Conservation (phyloP, 192 early-diverging fungal genomes). For the Podila minutissima region DNA sequence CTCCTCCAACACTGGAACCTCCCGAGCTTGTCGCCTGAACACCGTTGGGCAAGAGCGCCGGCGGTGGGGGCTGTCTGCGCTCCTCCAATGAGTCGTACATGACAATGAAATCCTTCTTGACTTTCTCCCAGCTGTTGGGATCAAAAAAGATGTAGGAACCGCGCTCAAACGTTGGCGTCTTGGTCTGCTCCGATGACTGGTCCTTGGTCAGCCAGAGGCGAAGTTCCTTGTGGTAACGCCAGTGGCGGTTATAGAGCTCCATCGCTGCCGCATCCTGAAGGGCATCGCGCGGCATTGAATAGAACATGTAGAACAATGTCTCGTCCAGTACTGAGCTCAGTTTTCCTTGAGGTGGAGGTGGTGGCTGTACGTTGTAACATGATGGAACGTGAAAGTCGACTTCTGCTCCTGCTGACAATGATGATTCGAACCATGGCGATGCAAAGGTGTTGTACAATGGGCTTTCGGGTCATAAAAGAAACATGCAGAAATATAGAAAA, state of each 20-base stretch:
- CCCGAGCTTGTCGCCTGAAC: neutral
- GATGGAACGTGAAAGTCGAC: conserved; percentile 87
- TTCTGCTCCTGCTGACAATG: conserved; percentile 73
- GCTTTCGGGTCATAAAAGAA: conserved; percentile 20
- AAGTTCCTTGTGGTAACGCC: conserved; percentile 97
- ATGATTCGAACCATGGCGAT: conserved; percentile 88
- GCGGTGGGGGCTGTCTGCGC: conserved; percentile 48
- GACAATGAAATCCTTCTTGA: conserved; percentile 90
- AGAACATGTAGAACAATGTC: conserved; percentile 98
- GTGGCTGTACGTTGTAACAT: conserved; percentile 83
- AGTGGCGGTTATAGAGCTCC: conserved; percentile 93
- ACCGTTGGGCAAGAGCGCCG: neutral
- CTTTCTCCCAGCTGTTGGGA: conserved; percentile 86
- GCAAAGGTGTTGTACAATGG: conserved; percentile 89
- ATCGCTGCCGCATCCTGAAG: conserved; percentile 93
- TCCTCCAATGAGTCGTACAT: conserved; percentile 93
- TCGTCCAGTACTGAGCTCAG: conserved; percentile 85
- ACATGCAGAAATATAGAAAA: neutral
- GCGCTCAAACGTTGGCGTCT: conserved; percentile 78
- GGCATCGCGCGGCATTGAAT: conserved; percentile 93
- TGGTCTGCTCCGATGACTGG: conserved; percentile 61
- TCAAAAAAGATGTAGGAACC: conserved; percentile 95
- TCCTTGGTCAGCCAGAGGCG: conserved; percentile 95
- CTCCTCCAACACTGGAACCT: neutral
- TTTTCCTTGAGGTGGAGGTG: conserved; percentile 77